Percentiles rank a stretch among this genome's conserved stretches.
These are phyloP conservation scores for Fragaria nilgerrensis DNA, from an alignment of 306 rosid genomes.

Conservation along the genomic window DNA sequence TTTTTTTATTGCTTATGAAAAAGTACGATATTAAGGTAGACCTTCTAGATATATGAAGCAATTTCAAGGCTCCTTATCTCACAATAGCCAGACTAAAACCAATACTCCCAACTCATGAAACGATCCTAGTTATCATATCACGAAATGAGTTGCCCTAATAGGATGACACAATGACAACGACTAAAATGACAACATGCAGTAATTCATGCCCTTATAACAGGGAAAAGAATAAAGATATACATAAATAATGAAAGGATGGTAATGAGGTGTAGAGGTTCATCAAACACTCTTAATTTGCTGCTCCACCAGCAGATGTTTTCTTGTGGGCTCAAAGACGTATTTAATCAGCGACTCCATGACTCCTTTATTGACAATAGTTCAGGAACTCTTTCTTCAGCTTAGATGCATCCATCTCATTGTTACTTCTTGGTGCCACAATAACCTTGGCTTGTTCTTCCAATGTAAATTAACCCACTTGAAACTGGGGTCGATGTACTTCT, in stretches of 20 bases:
- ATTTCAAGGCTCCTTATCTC: neutral
- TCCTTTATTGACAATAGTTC: conserved; percentile 38
- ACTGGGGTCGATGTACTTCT: conserved; percentile 42
- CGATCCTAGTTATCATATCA: neutral
- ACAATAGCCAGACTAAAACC: neutral
- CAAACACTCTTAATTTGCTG: conserved; percentile 9
- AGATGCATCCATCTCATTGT: conserved; percentile 46
- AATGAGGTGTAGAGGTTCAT: conserved; percentile 9
- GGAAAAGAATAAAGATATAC: conserved; percentile 5
- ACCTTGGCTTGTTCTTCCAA: conserved; percentile 45
- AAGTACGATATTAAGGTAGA: neutral
- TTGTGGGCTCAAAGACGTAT: conserved; percentile 45
- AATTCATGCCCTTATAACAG: neutral
- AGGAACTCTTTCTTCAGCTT: conserved; percentile 51
- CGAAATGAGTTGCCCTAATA: neutral
- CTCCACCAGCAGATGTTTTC: conserved; percentile 30
- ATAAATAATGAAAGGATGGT: neutral
- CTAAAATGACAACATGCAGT: neutral
- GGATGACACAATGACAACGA: neutral
- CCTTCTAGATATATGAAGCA: neutral
- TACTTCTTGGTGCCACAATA: conserved; percentile 41
- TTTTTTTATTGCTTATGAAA: neutral
- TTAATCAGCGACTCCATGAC: conserved; percentile 52
- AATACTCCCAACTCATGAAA: neutral
- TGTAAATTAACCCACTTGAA: conserved; percentile 50